Evolutionary conservation across 164 flowering plant species (phyloP).

Genomic region (Vitis rotundifolia): DNA sequence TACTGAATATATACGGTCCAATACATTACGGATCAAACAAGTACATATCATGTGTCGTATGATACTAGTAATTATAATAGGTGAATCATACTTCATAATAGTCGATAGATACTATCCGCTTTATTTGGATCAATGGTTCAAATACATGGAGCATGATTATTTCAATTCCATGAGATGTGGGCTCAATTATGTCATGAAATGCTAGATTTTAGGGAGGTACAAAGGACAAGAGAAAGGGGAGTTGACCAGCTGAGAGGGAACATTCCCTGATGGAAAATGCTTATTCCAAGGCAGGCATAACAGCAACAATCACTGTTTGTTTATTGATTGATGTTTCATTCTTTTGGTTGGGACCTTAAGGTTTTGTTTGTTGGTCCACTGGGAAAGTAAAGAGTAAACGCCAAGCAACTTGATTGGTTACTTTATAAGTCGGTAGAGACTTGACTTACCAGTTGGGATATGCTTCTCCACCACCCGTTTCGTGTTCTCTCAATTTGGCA

Average conservation of each 20-base stretch:
- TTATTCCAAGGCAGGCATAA: conserved; percentile 2
- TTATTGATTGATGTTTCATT: conserved; percentile 4
- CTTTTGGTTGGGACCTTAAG: neutral
- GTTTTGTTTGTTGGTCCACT: conserved; percentile 3
- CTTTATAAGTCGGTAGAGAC: conserved; percentile 3
- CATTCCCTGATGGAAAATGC: conserved; percentile 20
- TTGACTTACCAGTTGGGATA: conserved; percentile 17
- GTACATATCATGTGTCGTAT: no score
- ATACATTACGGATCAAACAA: no score
- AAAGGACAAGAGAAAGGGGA: neutral
- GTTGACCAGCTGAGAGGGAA: conserved; percentile 10
- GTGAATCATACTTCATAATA: no score
- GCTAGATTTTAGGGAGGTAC: neutral
- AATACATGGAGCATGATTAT: no score
- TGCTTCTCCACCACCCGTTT: conserved; percentile 2
- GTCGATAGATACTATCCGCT: no score
- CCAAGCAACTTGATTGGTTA: conserved; percentile 21
- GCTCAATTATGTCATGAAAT: neutral
- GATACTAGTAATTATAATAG: no score
- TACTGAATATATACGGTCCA: no score
- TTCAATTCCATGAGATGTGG: neutral
- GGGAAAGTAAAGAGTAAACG: conserved; percentile 10
- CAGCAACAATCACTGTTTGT: conserved; percentile 14
- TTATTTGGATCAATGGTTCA: no score
- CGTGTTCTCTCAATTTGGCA: neutral